A percentile compares a stretch with the other conserved stretches of the same genome.
These are phyloP conservation scores for Mucor sp. DNA, from an alignment of 371 early-diverging fungal species.

Conservation along the genomic window DNA sequence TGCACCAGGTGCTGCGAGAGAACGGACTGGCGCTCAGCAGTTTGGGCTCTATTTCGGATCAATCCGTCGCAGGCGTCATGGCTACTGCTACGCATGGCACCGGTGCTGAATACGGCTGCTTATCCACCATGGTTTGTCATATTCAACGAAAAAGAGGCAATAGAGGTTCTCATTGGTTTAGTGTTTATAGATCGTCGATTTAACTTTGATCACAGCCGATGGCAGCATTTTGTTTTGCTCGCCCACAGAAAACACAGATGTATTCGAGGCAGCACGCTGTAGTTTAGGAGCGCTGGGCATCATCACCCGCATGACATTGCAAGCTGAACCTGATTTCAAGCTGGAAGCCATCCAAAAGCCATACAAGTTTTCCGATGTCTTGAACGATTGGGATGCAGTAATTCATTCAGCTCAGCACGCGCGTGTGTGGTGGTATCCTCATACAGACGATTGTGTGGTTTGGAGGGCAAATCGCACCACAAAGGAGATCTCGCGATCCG, in stretches of 20 bases:
- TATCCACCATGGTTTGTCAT: slow-evolving; percentile 62
- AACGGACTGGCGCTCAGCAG: slow-evolving; percentile 71
- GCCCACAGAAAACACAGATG: slow-evolving; percentile 40
- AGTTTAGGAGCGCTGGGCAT: slow-evolving; percentile 79
- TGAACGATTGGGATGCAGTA: slow-evolving; percentile 58
- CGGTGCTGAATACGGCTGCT: slow-evolving; percentile 68
- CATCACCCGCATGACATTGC: slow-evolving; percentile 70
- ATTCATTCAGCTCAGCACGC: slow-evolving; percentile 75
- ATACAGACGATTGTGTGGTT: slow-evolving; percentile 74
- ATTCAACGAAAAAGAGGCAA: neutral
- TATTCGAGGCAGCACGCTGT: slow-evolving; percentile 77
- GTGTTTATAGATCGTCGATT: slow-evolving; percentile 46
- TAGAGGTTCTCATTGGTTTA: neutral
- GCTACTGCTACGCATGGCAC: slow-evolving; percentile 86
- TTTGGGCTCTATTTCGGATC: slow-evolving; percentile 86
- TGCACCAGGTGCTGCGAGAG: slow-evolving; percentile 62
- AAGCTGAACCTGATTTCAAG: slow-evolving; percentile 70
- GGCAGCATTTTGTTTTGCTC: slow-evolving; percentile 58
- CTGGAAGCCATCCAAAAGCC: slow-evolving; percentile 74
- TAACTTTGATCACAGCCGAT: slow-evolving; percentile 66
- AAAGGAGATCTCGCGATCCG: slow-evolving; percentile 32
- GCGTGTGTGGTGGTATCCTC: slow-evolving; percentile 89
- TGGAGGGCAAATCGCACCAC: slow-evolving; percentile 77
- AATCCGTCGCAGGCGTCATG: slow-evolving; percentile 77
- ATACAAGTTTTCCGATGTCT: slow-evolving; percentile 55